A percentile compares a stretch with the other conserved stretches of the same genome.
Evolutionary conservation across 257 asterid species (phyloP).

Genomic region (Ilex asprella): DNA sequence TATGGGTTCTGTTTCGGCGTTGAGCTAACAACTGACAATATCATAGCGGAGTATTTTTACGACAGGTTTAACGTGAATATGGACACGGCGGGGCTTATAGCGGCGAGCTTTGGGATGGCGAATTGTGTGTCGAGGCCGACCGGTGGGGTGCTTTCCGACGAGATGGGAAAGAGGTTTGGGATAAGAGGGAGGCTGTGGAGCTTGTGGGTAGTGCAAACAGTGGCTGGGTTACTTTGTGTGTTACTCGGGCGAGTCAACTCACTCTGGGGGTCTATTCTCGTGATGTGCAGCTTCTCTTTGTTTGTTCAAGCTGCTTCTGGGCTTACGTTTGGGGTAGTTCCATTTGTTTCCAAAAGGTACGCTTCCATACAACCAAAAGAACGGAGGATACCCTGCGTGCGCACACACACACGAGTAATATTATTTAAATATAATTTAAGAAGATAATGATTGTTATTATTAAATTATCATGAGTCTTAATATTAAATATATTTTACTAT

Average conservation of each 20-base stretch:
- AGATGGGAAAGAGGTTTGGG: constrained; percentile 50
- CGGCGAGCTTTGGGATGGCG: constrained; percentile 56
- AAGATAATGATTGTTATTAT: no score
- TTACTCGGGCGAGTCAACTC: constrained; percentile 31
- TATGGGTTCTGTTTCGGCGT: constrained; percentile 53
- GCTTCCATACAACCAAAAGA: background rate
- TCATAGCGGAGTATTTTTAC: constrained; percentile 50
- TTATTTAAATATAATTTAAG: no score
- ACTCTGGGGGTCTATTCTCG: constrained; percentile 37
- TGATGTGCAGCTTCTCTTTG: constrained; percentile 44
- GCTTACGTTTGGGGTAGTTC: constrained; percentile 58
- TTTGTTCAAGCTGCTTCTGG: constrained; percentile 67
- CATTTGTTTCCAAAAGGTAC: constrained; percentile 62
- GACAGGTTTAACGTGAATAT: constrained; percentile 35
- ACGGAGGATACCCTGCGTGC: no score
- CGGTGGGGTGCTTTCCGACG: constrained; percentile 48
- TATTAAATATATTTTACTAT: no score
- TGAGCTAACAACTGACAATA: constrained; percentile 51
- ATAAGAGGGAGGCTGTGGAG: constrained; percentile 67
- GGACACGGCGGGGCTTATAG: constrained; percentile 43
- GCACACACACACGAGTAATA: no score
- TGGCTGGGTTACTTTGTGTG: constrained; percentile 40
- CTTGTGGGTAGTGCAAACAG: constrained; percentile 45
- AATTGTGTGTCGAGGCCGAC: constrained; percentile 47
- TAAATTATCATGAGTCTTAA: no score